Conservation (phyloP, 2,329 filamentous ascomycete species). For the Penicillium sp. region DNA sequence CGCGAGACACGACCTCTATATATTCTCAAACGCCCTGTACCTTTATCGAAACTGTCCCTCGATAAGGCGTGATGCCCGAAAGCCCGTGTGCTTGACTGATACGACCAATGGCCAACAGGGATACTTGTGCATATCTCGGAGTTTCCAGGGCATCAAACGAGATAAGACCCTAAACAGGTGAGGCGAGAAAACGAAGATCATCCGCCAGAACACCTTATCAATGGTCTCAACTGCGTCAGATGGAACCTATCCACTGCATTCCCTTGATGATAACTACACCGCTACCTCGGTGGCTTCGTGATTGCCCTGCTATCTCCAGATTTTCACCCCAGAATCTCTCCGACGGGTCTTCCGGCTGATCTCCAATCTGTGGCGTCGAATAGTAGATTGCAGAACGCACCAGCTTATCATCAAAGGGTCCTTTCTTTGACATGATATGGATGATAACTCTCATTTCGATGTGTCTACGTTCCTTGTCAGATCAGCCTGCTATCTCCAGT, state of each 20-base stretch:
- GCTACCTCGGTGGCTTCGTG: not conserved
- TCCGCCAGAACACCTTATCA: conserved; percentile 5
- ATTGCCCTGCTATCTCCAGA: conserved; percentile 18
- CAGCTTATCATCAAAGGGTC: conserved; percentile 8
- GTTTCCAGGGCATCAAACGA: not conserved
- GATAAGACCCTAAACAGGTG: conserved; percentile 10
- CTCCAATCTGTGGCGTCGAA: conserved; percentile 5
- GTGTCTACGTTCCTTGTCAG: not conserved
- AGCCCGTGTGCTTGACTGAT: conserved; percentile 7
- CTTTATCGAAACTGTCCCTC: conserved; percentile 18
- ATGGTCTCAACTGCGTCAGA: not conserved
- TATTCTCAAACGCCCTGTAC: conserved; percentile 4
- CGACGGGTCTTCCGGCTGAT: conserved; percentile 16
- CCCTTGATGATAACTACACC: conserved; percentile 4
- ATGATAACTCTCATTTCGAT: conserved; percentile 5
- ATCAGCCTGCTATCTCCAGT: not conserved
- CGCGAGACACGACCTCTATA: conserved; percentile 7
- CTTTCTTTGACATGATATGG: not conserved
- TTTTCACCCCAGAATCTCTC: conserved; percentile 18
- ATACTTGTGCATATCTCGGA: conserved; percentile 15
- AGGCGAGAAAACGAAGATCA: conserved; percentile 2
- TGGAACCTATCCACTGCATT: not conserved
- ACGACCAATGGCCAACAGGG: conserved; percentile 1
- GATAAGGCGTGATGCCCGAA: conserved; percentile 26
- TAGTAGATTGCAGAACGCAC: not conserved